Conservation (phyloP, 805 yeast species). For the Candida germanica region DNA sequence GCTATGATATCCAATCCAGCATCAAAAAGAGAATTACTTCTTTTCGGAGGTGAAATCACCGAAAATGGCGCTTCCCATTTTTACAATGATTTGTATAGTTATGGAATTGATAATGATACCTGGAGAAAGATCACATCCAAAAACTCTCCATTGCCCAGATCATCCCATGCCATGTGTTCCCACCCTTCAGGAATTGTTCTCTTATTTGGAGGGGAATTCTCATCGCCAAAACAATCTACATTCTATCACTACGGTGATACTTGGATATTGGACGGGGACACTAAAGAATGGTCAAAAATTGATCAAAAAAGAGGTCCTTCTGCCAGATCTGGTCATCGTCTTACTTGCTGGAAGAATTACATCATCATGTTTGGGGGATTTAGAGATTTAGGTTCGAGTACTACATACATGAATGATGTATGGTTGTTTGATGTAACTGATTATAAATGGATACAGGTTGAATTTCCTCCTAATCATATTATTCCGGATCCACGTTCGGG, state of each 20-base stretch:
- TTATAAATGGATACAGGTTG: slow-evolving; percentile 88
- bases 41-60: slow-evolving; percentile 88
- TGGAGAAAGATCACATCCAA: slow-evolving; percentile 82
- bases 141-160: slow-evolving; percentile 87
- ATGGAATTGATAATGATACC: slow-evolving; percentile 68
- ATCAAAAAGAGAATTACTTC: slow-evolving; percentile 69
- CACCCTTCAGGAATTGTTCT: slow-evolving; percentile 87
- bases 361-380: slow-evolving; percentile 88
- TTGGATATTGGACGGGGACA: slow-evolving; percentile 82
- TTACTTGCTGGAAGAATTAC: slow-evolving; percentile 89
- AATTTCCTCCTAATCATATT: slow-evolving; percentile 76
- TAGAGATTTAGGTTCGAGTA: slow-evolving; percentile 79
- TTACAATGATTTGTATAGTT: slow-evolving; percentile 76
- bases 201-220: slow-evolving; percentile 95
- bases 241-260: slow-evolving; percentile 96
- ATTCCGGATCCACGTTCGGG: slow-evolving; percentile 93
- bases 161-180: slow-evolving; percentile 89
- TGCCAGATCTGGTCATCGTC: slow-evolving; percentile 89
- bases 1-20: slow-evolving; percentile 72
- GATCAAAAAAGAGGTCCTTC: slow-evolving; percentile 71
- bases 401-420: slow-evolving; percentile 78
- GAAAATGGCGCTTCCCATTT: slow-evolving; percentile 55
- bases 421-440: slow-evolving; percentile 92
- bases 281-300: slow-evolving; percentile 87
- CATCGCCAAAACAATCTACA: slow-evolving; percentile 92